Evolutionary conservation across 805 yeast genomes (phyloP).

Genomic region (Clavispora asparagi): DNA sequence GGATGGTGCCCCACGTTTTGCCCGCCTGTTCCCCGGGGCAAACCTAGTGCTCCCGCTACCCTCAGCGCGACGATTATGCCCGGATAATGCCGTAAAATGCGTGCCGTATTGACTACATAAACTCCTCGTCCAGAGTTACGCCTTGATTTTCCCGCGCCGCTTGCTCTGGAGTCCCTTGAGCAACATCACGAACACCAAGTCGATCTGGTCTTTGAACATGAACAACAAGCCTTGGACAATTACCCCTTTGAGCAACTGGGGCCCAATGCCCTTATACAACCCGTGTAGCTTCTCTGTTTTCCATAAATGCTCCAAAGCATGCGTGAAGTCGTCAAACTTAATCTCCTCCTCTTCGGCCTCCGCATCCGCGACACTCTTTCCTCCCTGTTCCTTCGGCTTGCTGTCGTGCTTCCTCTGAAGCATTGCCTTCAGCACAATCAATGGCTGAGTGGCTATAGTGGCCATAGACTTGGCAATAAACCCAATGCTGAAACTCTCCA

Average conservation of each 20-base stretch:
- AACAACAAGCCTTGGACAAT: constrained; percentile 80
- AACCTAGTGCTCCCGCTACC: too few relatives aligned
- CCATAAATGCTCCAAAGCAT: constrained; percentile 57
- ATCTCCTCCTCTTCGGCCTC: constrained; percentile 30
- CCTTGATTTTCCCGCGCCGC: not conserved
- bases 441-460: constrained; percentile 75
- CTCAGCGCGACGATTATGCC: too few relatives aligned
- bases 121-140: too few relatives aligned
- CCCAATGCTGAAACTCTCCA: constrained; percentile 66
- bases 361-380: constrained; percentile 20
- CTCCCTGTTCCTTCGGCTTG: constrained; percentile 18
- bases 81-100: not conserved
- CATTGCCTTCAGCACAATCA: constrained; percentile 80
- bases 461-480: constrained; percentile 79
- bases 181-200: constrained; percentile 32
- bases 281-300: constrained; percentile 59
- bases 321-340: constrained; percentile 52
- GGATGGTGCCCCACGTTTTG: too few relatives aligned
- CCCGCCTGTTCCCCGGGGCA: too few relatives aligned
- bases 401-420: constrained; percentile 48
- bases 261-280: constrained; percentile 74
- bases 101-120: not conserved
- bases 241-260: constrained; percentile 77
- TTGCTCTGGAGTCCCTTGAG: constrained; percentile 10
- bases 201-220: constrained; percentile 72